Percentiles rank a stretch among this genome's conserved stretches.
Conservation (phyloP, 257 asterid species). For the Solanum appendiculatum region DNA sequence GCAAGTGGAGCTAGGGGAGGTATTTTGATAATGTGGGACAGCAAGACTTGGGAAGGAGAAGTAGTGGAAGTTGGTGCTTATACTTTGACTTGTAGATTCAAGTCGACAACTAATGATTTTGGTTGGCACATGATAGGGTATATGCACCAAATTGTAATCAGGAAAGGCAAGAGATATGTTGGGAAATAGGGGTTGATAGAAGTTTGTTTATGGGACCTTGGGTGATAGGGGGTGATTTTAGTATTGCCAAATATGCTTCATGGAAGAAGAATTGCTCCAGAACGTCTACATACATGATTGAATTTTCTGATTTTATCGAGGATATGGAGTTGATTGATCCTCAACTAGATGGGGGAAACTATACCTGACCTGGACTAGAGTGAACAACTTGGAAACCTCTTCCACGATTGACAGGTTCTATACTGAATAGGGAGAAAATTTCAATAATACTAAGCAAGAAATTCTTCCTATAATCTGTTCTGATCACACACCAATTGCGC, state of each 20-base stretch:
- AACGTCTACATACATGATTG: background rate
- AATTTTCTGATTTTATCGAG: background rate
- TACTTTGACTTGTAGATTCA: background rate
- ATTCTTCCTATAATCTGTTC: background rate
- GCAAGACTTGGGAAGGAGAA: background rate
- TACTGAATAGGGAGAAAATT: background rate
- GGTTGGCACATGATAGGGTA: background rate
- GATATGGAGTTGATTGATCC: background rate
- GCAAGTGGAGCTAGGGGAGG: background rate
- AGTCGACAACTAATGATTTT: background rate
- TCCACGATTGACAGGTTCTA: background rate
- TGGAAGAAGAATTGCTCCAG: background rate
- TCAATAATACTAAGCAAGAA: background rate
- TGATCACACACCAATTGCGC: background rate
- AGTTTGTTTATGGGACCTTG: background rate
- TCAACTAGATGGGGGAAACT: background rate
- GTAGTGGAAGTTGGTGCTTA: background rate
- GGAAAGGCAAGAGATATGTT: background rate
- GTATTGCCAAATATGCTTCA: background rate
- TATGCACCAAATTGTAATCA: background rate
- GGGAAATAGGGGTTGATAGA: background rate
- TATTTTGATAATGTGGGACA: background rate
- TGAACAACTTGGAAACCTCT: background rate
- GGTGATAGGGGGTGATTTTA: background rate
- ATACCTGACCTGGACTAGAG: background rate